A percentile compares a stretch with the other conserved stretches of the same genome.
phyloP scores from a whole-genome alignment of 805 yeast species.

The Scheffersomyces spartinae region DNA sequence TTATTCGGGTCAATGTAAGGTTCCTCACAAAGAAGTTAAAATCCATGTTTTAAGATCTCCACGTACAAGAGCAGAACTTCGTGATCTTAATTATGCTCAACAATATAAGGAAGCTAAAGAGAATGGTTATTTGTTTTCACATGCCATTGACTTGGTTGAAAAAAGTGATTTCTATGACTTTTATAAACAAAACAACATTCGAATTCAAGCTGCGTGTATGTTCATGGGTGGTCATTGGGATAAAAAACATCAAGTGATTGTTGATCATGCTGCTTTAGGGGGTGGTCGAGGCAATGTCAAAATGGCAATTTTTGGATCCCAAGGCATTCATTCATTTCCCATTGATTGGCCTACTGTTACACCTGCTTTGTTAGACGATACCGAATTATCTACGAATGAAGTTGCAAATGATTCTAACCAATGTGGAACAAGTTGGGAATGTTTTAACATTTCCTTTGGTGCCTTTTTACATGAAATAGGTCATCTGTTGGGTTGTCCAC shows the following conservation, averaged over 20 bases:
- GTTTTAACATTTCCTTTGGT: slow-evolving; percentile 74
- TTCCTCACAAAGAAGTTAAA: slow-evolving; percentile 48
- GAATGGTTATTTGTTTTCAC: slow-evolving; percentile 65
- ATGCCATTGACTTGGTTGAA: slow-evolving; percentile 65
- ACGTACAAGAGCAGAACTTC: slow-evolving; percentile 55
- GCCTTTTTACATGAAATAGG: slow-evolving; percentile 96
- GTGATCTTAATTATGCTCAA: slow-evolving; percentile 77
- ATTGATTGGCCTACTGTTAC: slow-evolving; percentile 58
- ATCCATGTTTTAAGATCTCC: slow-evolving; percentile 67
- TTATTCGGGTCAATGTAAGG: slow-evolving; percentile 27
- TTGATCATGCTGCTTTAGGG: slow-evolving; percentile 90
- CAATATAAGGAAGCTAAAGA: slow-evolving; percentile 66
- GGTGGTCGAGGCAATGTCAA: slow-evolving; percentile 66
- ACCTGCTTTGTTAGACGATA: slow-evolving; percentile 61
- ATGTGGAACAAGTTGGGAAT: slow-evolving; percentile 86
- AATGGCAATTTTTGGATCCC: slow-evolving; percentile 89
- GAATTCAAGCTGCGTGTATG: slow-evolving; percentile 75
- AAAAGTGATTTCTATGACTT: slow-evolving; percentile 10
- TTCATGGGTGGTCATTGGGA: slow-evolving; percentile 85
- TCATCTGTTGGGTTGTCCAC: slow-evolving; percentile 84
- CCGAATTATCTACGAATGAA: slow-evolving; percentile 45
- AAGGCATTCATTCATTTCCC: slow-evolving; percentile 92
- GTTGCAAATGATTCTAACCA: slow-evolving; percentile 89
- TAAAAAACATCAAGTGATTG: slow-evolving; percentile 38
- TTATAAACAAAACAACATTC: slow-evolving; percentile 46